Base-by-base conservation (phyloP, 176 grass and related monocot genomes). In the Triticum timopheevii region DNA sequence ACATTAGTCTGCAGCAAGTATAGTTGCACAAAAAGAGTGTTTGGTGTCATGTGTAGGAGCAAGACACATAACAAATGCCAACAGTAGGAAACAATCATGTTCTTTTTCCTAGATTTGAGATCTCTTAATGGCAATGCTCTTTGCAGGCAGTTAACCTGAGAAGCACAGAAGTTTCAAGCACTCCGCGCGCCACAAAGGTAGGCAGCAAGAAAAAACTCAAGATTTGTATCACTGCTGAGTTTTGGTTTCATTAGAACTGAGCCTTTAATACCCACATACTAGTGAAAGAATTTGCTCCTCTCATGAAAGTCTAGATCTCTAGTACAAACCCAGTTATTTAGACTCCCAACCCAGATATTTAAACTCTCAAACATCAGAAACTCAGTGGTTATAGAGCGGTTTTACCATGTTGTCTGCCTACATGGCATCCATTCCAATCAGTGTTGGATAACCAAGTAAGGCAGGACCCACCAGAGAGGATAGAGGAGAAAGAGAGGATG, bases 61-160 rank as follows among this genome's bases (percentile, higher is more conserved):
- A 28, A 63, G 10, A 52, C 38, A 47, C 28, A 23, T 6, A 16
- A 7, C 30, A 74, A 74, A 34, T 83, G 33, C 42, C 78, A 54
- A 42, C 30, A 44, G 39, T 58, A 89, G 38, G 28, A 73, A 82
- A 61, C 22, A 38, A 31, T 4, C 59, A 44, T 69, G 8, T 69
- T 47, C 71, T 42, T 44, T 8, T 67, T 62, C 64, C 49, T 7
- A 50, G 27, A 34, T 73, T 61, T 44, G 71, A 78, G 36, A 0
- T 71, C 56, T 65, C 63, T 80, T 84, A 44, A 87, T 58, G 85
- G 24, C 8, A 70, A 73, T 81, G n/a, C 69, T 54, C 20, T 90
- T 80, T 88, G 66, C 97, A 99, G 97, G 92, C 92, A 47, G 94
- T 96, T 73, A 85, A 99, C 90, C 92, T 99, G 76, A 94, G 85